Conservation (phyloP, 169 alveolate species). For the Cryptosporidium viatorum region DNA sequence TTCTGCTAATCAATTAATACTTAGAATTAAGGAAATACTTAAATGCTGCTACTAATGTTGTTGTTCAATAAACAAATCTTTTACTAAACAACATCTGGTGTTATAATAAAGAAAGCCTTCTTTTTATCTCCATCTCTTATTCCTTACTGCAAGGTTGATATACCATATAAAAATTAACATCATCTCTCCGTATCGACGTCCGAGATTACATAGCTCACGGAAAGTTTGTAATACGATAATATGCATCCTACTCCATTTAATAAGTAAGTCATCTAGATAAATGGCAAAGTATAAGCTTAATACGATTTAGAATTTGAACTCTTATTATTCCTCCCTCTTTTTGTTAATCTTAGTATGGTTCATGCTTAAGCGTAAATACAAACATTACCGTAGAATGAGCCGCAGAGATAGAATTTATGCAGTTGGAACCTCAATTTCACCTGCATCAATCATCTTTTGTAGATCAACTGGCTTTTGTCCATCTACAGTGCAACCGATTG, state of each 20-base stretch:
- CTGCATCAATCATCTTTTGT: slow-evolving; percentile 89
- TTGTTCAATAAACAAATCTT: not conserved
- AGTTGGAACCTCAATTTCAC: slow-evolving; percentile 89
- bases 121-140: not conserved
- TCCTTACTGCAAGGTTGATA: slow-evolving; percentile 2
- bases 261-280: not conserved
- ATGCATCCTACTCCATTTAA: not conserved
- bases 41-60: not conserved
- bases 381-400: not conserved
- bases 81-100: not conserved
- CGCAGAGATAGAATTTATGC: slow-evolving; percentile 10
- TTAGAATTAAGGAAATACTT: slow-evolving; percentile 26
- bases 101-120: not conserved
- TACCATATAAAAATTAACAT: slow-evolving; percentile 9
- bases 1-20: not conserved
- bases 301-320: not conserved
- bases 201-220: not conserved
- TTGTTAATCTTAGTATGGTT: not conserved
- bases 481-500: slow-evolving; percentile 97
- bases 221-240: not conserved
- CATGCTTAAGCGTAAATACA: not conserved
- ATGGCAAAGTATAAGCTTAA: too few species aligned
- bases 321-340: not conserved
- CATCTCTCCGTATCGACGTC: not conserved
- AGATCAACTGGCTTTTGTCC: slow-evolving; percentile 93